phyloP scores from a whole-genome alignment of 352 stramenopile species.

The Globisporangium nagaii region DNA sequence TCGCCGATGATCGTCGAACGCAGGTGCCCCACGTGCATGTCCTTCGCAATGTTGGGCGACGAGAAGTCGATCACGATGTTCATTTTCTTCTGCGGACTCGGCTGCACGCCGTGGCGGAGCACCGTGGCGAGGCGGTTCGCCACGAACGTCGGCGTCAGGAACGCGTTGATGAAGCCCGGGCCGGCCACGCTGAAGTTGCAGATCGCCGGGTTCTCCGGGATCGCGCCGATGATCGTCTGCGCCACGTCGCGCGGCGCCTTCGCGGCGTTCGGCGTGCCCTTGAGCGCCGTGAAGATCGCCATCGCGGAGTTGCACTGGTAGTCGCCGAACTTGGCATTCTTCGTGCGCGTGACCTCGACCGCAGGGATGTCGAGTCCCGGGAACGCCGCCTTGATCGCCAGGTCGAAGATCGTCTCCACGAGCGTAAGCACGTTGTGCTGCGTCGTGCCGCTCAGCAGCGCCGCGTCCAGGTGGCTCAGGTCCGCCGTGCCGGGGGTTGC shows the following conservation, averaged over 20 bases:
- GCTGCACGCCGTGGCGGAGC: constrained; percentile 65
- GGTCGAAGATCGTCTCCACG: constrained; percentile 70
- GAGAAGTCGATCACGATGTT: constrained; percentile 82
- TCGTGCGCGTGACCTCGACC: constrained; percentile 71
- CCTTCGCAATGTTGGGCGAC: constrained; percentile 86
- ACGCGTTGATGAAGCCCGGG: constrained; percentile 98
- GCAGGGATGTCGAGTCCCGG: constrained; percentile 43
- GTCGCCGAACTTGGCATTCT: constrained; percentile 89
- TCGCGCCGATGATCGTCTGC: constrained; percentile 83
- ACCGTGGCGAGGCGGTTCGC: constrained; percentile 65
- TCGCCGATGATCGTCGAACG: constrained; percentile 91
- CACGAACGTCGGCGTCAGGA: constrained; percentile 85
- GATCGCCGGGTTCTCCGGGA: constrained; percentile 81
- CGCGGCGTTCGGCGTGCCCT: constrained; percentile 70
- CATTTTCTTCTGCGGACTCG: constrained; percentile 75
- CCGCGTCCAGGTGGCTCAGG: constrained; percentile 31
- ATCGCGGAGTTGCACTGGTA: constrained; percentile 99
- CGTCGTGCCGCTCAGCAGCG: constrained; percentile 48
- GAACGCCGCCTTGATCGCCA: constrained; percentile 67
- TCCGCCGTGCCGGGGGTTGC: constrained; percentile 11
- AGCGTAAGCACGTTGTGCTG: constrained; percentile 74
- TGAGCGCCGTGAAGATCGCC: constrained; percentile 95
- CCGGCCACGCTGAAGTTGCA: constrained; percentile 91
- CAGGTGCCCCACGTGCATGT: constrained; percentile 87
- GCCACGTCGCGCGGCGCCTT: constrained; percentile 85